Conservation (phyloP, 805 yeast genomes). For the Kregervanrija pseudodelftensis region DNA sequence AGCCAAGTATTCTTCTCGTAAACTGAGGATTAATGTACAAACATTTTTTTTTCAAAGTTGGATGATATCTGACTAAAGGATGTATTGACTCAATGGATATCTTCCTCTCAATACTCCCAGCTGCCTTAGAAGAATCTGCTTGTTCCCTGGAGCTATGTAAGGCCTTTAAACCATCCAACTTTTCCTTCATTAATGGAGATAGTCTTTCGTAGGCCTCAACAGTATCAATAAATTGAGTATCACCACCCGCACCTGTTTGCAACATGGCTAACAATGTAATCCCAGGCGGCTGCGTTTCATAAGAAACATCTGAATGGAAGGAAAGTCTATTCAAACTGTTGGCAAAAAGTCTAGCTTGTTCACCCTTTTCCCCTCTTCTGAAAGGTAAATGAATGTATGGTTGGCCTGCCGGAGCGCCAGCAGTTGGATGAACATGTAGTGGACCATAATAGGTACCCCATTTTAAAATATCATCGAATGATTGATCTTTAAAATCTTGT, state of each 20-base stretch:
- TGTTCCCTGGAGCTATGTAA: slow-evolving; percentile 68
- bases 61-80: slow-evolving; percentile 67
- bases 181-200: slow-evolving; percentile 55
- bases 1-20: slow-evolving; percentile 60
- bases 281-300: slow-evolving; percentile 69
- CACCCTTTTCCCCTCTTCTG: slow-evolving; percentile 37
- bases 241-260: slow-evolving; percentile 58
- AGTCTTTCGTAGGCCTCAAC: slow-evolving; percentile 65
- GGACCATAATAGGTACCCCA: slow-evolving; percentile 64
- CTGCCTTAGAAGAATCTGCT: slow-evolving; percentile 45
- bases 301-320: slow-evolving; percentile 75
- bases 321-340: slow-evolving; percentile 32
- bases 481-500: slow-evolving; percentile 57
- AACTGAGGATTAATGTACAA: slow-evolving; percentile 54
- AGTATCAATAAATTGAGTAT: slow-evolving; percentile 64
- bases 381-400: slow-evolving; percentile 61
- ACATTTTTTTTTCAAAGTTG: slow-evolving; percentile 58
- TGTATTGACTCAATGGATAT: slow-evolving; percentile 55
- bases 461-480: slow-evolving; percentile 40
- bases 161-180: slow-evolving; percentile 56
- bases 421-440: slow-evolving; percentile 66
- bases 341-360: slow-evolving; percentile 29
- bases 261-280: slow-evolving; percentile 59
- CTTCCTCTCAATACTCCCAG: slow-evolving; percentile 64
- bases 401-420: slow-evolving; percentile 55